A percentile compares a stretch with the other conserved stretches of the same genome.
Evolutionary conservation across 495 filamentous ascomycete genomes (phyloP).

Genomic region (Xylaria cubensis): DNA sequence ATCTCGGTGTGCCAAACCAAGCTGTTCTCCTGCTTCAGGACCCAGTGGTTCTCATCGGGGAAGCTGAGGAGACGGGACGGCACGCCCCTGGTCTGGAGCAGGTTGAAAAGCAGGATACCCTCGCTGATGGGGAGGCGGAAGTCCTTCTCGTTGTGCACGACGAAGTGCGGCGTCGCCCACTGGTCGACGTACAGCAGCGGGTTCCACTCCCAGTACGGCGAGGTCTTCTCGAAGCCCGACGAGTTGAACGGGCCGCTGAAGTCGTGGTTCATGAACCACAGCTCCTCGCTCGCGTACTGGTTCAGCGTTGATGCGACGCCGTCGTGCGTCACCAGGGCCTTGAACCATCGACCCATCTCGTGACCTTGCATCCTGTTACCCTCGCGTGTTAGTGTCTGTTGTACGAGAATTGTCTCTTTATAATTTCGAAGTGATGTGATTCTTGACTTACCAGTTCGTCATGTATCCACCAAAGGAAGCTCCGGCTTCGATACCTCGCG

Average conservation of each 20-base stretch:
- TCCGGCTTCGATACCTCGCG: conserved; percentile 68
- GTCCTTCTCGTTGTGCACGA: conserved; percentile 78
- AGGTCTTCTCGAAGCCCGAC: conserved; percentile 62
- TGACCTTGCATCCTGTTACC: conserved; percentile 61
- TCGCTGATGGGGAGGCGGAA: conserved; percentile 74
- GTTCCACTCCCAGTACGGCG: conserved; percentile 73
- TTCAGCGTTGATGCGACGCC: conserved; percentile 70
- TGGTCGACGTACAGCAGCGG: conserved; percentile 62
- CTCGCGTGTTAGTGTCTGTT: not conserved
- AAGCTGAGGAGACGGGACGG: conserved; percentile 66
- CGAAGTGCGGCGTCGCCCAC: conserved; percentile 74
- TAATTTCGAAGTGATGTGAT: conserved; percentile 1
- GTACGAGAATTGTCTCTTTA: not conserved
- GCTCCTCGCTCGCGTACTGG: conserved; percentile 70
- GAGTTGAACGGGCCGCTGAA: conserved; percentile 56
- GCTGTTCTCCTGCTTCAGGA: conserved; percentile 76
- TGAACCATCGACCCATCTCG: conserved; percentile 66
- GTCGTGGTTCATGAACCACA: conserved; percentile 64
- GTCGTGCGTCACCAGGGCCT: conserved; percentile 79
- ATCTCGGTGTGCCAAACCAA: conserved; percentile 77
- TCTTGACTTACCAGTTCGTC: conserved; percentile 41
- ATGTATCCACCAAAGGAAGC: conserved; percentile 77
- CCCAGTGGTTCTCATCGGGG: conserved; percentile 70
- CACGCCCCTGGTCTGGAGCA: conserved; percentile 68
- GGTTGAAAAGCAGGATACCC: conserved; percentile 75